Conservation (phyloP, 345 rosid species). For the Trapa incisa region DNA sequence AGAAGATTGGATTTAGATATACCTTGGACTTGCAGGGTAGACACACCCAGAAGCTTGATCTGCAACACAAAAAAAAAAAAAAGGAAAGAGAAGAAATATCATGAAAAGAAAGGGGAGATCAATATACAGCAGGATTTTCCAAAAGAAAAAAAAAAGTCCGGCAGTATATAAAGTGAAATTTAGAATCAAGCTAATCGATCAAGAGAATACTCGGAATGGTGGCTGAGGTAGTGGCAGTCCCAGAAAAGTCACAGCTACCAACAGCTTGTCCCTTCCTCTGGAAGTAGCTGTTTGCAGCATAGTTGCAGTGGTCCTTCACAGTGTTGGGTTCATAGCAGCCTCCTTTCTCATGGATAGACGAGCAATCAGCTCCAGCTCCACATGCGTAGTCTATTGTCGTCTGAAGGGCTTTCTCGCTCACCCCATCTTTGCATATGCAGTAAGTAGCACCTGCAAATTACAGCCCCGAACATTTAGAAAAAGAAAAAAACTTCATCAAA, state of each 20-base stretch:
- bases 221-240: constrained; percentile 34
- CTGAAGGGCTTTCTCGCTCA: background rate
- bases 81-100: too few species aligned
- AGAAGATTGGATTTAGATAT: constrained; percentile 8
- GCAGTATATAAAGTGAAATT: too few species aligned
- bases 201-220: constrained; percentile 27
- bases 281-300: constrained; percentile 77
- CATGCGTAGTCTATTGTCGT: constrained; percentile 1
- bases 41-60: constrained; percentile 8
- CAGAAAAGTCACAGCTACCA: constrained; percentile 67
- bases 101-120: too few species aligned
- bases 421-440: background rate
- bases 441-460: constrained; percentile 4
- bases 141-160: too few species aligned
- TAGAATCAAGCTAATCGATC: too few species aligned
- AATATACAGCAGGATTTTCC: too few species aligned
- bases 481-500: too few species aligned
- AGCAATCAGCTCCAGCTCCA: constrained; percentile 56
- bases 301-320: constrained; percentile 72
- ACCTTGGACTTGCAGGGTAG: constrained; percentile 46
- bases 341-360: constrained; percentile 43
- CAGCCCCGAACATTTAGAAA: background rate
- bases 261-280: constrained; percentile 45
- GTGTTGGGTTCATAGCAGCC: constrained; percentile 73
- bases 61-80: background rate